These are phyloP conservation scores for Nyctanthes arbortristis DNA, from an alignment of 257 asterid genomes.

Conservation along the genomic window DNA sequence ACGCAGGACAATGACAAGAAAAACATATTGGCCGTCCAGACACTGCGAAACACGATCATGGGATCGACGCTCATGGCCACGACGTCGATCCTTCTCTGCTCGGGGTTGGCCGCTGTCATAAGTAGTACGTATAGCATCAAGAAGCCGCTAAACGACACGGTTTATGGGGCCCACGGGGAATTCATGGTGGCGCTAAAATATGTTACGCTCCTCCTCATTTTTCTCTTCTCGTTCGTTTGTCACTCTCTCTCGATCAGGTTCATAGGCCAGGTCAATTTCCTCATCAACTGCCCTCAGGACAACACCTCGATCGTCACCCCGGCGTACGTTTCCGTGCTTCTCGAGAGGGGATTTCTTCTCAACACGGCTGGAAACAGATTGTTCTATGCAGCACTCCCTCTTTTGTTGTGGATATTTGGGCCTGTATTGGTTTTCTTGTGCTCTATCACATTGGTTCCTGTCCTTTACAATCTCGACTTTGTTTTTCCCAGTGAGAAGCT, in stretches of 20 bases:
- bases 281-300: conserved; percentile 71
- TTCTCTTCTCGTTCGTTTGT: conserved; percentile 75
- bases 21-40: conserved; percentile 87
- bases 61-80: conserved; percentile 95
- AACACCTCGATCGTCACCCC: conserved; percentile 39
- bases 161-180: conserved; percentile 92
- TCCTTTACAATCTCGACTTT: conserved; percentile 77
- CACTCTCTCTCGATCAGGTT: conserved; percentile 82
- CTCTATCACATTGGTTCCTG: conserved; percentile 62
- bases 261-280: conserved; percentile 84
- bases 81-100: conserved; percentile 76
- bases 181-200: conserved; percentile 83
- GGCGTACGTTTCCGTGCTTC: conserved; percentile 66
- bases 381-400: conserved; percentile 80
- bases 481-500: conserved; percentile 38
- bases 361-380: conserved; percentile 77
- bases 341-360: conserved; percentile 62
- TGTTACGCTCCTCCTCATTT: conserved; percentile 62
- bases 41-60: conserved; percentile 86
- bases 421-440: conserved; percentile 78
- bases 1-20: conserved; percentile 90
- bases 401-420: conserved; percentile 86
- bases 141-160: conserved; percentile 72
- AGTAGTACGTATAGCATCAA: conserved; percentile 92
- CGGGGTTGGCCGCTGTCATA: conserved; percentile 85